These are phyloP conservation scores for Tolypocladium endophyticum DNA, from an alignment of 2,329 filamentous ascomycete species.

Conservation along the genomic window DNA sequence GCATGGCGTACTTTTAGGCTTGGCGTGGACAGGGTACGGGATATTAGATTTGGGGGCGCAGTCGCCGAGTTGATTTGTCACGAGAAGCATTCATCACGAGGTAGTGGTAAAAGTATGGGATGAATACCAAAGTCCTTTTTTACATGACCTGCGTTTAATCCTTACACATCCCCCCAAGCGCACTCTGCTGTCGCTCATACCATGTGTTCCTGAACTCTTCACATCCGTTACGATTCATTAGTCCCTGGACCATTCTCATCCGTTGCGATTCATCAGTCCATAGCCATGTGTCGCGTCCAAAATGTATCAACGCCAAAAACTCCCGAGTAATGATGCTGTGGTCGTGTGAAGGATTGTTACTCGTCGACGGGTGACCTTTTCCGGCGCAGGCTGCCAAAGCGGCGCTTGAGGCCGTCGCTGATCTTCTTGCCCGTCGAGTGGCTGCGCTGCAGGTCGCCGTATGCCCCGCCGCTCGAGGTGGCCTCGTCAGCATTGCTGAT, in stretches of 20 bases:
- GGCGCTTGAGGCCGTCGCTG: constrained; percentile 40
- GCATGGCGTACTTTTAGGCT: constrained; percentile 43
- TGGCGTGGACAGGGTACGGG: neutral
- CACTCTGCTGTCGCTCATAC: neutral
- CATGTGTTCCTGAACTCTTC: neutral
- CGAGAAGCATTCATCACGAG: neutral
- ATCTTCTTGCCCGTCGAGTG: constrained; percentile 33
- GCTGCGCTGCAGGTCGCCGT: constrained; percentile 22
- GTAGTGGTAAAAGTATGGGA: neutral
- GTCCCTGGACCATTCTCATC: too few species aligned
- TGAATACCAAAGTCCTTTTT: neutral
- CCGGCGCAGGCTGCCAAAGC: constrained; percentile 41
- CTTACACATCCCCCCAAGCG: neutral
- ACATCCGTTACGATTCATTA: neutral
- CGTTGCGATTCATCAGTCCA: neutral
- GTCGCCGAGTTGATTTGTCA: neutral
- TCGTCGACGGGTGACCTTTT: constrained; percentile 21
- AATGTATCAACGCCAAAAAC: neutral
- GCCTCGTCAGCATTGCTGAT: constrained; percentile 25
- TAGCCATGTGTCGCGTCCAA: neutral
- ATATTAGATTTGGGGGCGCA: neutral
- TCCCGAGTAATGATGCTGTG: neutral
- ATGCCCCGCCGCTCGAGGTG: constrained; percentile 10
- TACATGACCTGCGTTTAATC: neutral
- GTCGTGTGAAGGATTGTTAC: neutral